These are phyloP conservation scores for Xylaria sp. DNA, from an alignment of 2,329 filamentous ascomycete genomes.

Conservation along the genomic window DNA sequence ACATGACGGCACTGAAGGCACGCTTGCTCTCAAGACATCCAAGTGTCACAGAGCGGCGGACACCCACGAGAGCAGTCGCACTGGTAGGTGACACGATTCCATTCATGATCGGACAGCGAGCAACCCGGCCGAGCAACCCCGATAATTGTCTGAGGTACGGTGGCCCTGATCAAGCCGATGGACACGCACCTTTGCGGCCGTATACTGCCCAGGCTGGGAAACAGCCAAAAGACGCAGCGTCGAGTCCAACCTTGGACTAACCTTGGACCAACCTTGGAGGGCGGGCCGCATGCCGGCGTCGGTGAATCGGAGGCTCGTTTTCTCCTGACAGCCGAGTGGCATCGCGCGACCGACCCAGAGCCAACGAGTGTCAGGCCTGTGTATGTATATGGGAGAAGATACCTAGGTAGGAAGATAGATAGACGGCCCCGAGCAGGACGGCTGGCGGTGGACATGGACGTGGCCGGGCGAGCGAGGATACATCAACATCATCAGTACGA, in stretches of 20 bases:
- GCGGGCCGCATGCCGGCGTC: slow-evolving; percentile 34
- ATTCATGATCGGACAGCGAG: slow-evolving; percentile 12
- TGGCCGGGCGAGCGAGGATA: not conserved
- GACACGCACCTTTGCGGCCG: slow-evolving; percentile 8
- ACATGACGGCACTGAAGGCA: slow-evolving; percentile 1
- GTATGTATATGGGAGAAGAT: not conserved
- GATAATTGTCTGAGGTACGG: slow-evolving; percentile 7
- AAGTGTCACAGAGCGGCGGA: slow-evolving; percentile 21
- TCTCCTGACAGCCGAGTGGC: not conserved
- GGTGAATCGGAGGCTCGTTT: slow-evolving; percentile 29
- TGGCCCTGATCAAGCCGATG: not conserved
- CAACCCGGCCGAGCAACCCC: slow-evolving; percentile 12
- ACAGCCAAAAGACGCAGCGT: slow-evolving; percentile 20
- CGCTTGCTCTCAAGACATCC: slow-evolving; percentile 1
- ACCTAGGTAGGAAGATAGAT: too few relatives aligned
- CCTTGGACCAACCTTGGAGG: slow-evolving; percentile 25
- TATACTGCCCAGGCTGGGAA: not conserved
- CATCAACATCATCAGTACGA: too few relatives aligned
- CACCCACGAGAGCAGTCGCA: slow-evolving; percentile 9
- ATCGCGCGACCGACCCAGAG: not conserved
- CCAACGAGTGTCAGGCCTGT: not conserved
- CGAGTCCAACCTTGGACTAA: slow-evolving; percentile 24
- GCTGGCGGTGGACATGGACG: not conserved
- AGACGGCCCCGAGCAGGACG: too few relatives aligned
- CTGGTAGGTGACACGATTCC: slow-evolving; percentile 6